Evolutionary conservation across 2,329 filamentous ascomycete species (phyloP), one percentile per base, ranked within the genome.

Genomic region (Calonectria fujianensis): DNA sequence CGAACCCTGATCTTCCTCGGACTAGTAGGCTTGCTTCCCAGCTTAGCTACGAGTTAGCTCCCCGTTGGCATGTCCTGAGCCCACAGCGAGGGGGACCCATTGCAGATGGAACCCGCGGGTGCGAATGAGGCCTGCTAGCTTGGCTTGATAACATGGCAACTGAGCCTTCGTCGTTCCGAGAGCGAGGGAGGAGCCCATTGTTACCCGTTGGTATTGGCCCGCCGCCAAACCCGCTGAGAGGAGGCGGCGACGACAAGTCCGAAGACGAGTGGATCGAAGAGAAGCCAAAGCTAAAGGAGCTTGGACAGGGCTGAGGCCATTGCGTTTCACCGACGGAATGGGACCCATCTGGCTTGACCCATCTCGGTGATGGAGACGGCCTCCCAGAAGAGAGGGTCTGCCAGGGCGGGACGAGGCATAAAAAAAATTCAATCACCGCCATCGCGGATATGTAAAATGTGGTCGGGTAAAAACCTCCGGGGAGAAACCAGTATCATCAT

Each of bases 321-420:
- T 59, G 39, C 41, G 67, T 52, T 59, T 74, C 72, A 74, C 72
- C 72, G 67, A 70, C 72, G 72, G 39, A 70, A 61, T 52, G 35
- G 72, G 41, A 45, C 29, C 72, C 61, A 66, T 70, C 20, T 14
- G 52, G 48, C 70, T 41, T 66, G 61, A 65, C 61, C 51, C 59
- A 66, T 70, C 39, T 66, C 37, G 51, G 64, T 63, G 27, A 74
- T 54, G 52, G 50, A 57, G 45, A 52, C 8, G 18, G 10, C 29
- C 61, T 67, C 32, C 51, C 61, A 37, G 32, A 45, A 37, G n/a
- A 63, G 48, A 57, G 67, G 51, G 59, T 52, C 66, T 39, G 16
- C 4, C 41, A 37, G 70, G 61, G 67, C 66, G 41, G 52, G 61
- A 63, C 72, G 72, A 74, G 72, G 72, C 72, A 74, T 73, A 73